Evolutionary conservation across 768 basidiomycete genomes (phyloP).

Genomic region (Suillus subalutaceus): DNA sequence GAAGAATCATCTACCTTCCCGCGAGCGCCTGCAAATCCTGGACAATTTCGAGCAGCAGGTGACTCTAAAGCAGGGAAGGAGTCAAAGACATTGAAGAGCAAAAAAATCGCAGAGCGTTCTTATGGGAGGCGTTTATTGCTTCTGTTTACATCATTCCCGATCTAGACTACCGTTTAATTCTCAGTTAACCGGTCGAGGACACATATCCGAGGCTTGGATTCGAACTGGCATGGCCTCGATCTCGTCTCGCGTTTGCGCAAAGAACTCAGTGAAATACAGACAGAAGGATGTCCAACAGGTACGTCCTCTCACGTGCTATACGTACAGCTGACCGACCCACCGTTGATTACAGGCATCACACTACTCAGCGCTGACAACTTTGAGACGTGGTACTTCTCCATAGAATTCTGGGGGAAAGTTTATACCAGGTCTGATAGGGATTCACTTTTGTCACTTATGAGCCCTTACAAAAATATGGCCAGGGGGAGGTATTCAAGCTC

Average conservation of each 20-base stretch:
- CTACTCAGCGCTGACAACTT: constrained; percentile 79
- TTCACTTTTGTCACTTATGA: constrained; percentile 10
- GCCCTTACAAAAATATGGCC: not conserved
- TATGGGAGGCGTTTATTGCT: constrained; percentile 38
- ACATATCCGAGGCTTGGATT: constrained; percentile 18
- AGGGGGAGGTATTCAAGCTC: constrained; percentile 79
- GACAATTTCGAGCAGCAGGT: constrained; percentile 50
- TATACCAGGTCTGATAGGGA: constrained; percentile 59
- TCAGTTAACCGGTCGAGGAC: constrained; percentile 1
- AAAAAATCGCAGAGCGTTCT: constrained; percentile 17
- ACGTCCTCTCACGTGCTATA: constrained; percentile 1
- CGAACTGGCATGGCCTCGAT: constrained; percentile 57
- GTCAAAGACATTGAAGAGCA: constrained; percentile 37
- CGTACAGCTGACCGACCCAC: not conserved
- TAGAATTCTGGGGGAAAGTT: constrained; percentile 85
- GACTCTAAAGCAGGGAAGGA: constrained; percentile 73
- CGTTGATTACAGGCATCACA: constrained; percentile 59
- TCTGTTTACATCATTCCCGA: constrained; percentile 33
- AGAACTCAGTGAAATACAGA: constrained; percentile 68
- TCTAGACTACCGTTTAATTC: constrained; percentile 13
- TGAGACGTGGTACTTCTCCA: constrained; percentile 73
- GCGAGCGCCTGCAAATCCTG: constrained; percentile 67
- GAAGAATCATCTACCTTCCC: constrained; percentile 56
- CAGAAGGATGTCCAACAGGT: constrained; percentile 72
- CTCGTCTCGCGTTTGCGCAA: constrained; percentile 67